phyloP scores from a whole-genome alignment of 2,329 filamentous ascomycete genomes.

The Aurifilum marmelostoma region DNA sequence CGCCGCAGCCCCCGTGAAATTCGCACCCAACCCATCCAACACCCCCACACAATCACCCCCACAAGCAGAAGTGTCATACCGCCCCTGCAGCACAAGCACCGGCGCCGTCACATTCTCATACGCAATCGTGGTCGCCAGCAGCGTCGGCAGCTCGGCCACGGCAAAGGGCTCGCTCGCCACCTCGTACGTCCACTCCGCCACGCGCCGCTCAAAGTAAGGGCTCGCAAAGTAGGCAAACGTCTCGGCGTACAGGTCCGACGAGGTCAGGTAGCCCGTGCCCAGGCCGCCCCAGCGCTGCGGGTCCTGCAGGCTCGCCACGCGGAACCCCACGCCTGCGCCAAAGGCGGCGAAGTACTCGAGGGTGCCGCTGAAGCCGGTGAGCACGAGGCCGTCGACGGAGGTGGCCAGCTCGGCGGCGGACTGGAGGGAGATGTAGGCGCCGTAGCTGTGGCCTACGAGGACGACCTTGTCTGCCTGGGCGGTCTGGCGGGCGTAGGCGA shows the following conservation, averaged over 20 bases:
- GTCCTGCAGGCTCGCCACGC: conserved; percentile 33
- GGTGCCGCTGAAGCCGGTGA: conserved; percentile 35
- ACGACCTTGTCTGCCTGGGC: conserved; percentile 34
- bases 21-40: conserved; percentile 27
- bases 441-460: conserved; percentile 39
- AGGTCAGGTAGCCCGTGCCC: conserved; percentile 35
- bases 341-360: conserved; percentile 37
- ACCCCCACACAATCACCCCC: conserved; percentile 37
- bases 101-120: conserved; percentile 34
- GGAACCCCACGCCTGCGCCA: conserved; percentile 35
- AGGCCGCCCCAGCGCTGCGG: conserved; percentile 35
- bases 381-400: conserved; percentile 30
- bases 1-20: conserved; percentile 32
- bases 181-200: conserved; percentile 36
- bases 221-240: conserved; percentile 36
- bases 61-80: conserved; percentile 38
- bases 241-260: conserved; percentile 35
- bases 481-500: conserved; percentile 33
- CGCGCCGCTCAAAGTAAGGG: conserved; percentile 35
- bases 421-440: conserved; percentile 36
- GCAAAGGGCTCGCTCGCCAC: conserved; percentile 37
- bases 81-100: conserved; percentile 36
- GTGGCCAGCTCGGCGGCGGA: conserved; percentile 30
- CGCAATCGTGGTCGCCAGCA: conserved; percentile 33
- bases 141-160: conserved; percentile 36